These are phyloP conservation scores for Amborella trichopoda DNA, from an alignment of 164 flowering plant species.

Conservation along the genomic window DNA sequence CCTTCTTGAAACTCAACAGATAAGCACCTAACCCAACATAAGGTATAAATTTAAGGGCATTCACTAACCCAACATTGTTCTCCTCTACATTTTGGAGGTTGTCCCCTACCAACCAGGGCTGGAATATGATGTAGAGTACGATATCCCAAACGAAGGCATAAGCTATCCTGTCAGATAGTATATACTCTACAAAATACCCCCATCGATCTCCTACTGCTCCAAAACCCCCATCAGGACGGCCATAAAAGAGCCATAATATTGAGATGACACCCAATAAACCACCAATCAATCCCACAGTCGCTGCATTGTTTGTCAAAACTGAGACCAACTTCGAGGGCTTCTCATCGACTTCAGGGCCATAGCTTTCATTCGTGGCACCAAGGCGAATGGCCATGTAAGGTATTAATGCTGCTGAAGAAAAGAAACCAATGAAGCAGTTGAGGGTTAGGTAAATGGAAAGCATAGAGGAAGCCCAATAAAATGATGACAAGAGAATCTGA, in stretches of 20 bases:
- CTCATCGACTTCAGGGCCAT: conserved; percentile 10
- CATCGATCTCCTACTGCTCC: conserved; percentile 53
- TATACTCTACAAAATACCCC: conserved; percentile 52
- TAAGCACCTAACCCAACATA: conserved; percentile 70
- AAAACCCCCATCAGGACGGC: conserved; percentile 62
- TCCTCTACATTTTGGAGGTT: conserved; percentile 59
- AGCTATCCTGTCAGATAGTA: conserved; percentile 80
- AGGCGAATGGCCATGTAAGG: conserved; percentile 97
- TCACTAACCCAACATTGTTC: conserved; percentile 34
- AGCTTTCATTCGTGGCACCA: conserved; percentile 29
- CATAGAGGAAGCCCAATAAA: too few relatives aligned
- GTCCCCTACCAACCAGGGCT: conserved; percentile 90
- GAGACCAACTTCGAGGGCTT: conserved; percentile 42
- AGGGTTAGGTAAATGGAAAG: too few relatives aligned
- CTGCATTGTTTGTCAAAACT: conserved; percentile 62
- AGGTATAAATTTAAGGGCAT: conserved; percentile 59
- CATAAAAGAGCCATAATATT: conserved; percentile 57
- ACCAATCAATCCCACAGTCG: conserved; percentile 62
- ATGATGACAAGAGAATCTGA: too few relatives aligned
- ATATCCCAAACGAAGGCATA: conserved; percentile 98
- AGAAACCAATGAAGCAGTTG: conserved; percentile 6
- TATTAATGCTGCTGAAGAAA: conserved; percentile 57
- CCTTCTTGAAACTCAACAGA: conserved; percentile 39
- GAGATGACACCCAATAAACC: conserved; percentile 52
- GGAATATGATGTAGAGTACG: conserved; percentile 62